These are phyloP conservation scores for Pseudogymnoascus destructans DNA, from an alignment of 2,329 filamentous ascomycete genomes.

Conservation along the genomic window DNA sequence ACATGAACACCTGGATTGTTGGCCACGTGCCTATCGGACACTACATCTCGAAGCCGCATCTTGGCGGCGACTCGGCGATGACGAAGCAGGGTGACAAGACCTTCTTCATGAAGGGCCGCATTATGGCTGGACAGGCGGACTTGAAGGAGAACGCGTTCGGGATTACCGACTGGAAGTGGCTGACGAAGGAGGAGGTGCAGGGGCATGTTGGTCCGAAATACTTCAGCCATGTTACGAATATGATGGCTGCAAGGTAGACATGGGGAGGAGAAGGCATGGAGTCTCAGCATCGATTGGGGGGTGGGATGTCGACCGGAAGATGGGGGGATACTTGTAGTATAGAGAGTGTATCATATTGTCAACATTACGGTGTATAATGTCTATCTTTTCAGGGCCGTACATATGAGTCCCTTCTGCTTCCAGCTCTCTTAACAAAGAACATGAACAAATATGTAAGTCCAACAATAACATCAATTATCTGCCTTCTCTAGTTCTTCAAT, in stretches of 20 bases:
- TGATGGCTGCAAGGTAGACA: slow-evolving; percentile 63
- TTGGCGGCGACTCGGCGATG: slow-evolving; percentile 31
- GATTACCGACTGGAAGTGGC: slow-evolving; percentile 77
- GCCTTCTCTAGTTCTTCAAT: background rate
- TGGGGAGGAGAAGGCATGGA: slow-evolving; percentile 12
- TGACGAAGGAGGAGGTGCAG: slow-evolving; percentile 77
- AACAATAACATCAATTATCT: background rate
- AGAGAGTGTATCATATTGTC: slow-evolving; percentile 7
- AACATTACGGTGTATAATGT: slow-evolving; percentile 5
- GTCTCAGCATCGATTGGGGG: background rate
- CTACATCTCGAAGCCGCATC: slow-evolving; percentile 42
- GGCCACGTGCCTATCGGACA: slow-evolving; percentile 83
- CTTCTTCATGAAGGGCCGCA: slow-evolving; percentile 92
- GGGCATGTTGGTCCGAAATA: slow-evolving; percentile 53
- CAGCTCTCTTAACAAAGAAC: background rate
- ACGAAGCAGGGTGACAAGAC: slow-evolving; percentile 57
- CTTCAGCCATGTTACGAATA: slow-evolving; percentile 64
- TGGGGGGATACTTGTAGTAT: background rate
- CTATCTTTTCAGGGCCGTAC: background rate
- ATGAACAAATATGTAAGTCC: no score
- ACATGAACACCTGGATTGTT: slow-evolving; percentile 99
- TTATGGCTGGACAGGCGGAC: slow-evolving; percentile 92
- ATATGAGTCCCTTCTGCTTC: background rate
- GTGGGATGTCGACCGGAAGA: background rate
- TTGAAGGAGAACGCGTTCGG: slow-evolving; percentile 58